Percentiles rank a stretch among this genome's conserved stretches.
Evolutionary conservation across 2,329 filamentous ascomycete species (phyloP).

Genomic region (Ceratocystis colombiana): DNA sequence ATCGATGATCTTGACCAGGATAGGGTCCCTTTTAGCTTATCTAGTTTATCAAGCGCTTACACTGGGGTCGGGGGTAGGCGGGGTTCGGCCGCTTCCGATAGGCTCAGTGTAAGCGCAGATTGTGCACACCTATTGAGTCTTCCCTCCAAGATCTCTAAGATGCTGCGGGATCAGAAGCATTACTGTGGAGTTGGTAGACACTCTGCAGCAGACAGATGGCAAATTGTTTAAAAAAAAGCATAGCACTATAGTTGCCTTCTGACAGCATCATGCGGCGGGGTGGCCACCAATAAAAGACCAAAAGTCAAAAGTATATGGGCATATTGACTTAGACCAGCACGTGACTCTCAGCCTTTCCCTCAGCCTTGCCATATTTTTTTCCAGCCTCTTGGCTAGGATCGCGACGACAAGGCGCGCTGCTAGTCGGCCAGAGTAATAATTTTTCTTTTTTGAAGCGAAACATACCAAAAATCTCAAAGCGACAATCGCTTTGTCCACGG

Average conservation of each 20-base stretch:
- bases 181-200: no score
- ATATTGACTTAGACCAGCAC: constrained; percentile 5
- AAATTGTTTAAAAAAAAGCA: no score
- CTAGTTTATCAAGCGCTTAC: constrained; percentile 1
- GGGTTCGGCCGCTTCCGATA: constrained; percentile 14
- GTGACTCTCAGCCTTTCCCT: constrained; percentile 26
- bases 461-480: background rate
- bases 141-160: no score
- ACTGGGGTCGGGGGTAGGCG: background rate
- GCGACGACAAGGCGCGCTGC: constrained; percentile 10
- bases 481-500: background rate
- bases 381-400: constrained; percentile 22
- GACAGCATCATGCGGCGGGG: no score
- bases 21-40: background rate
- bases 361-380: constrained; percentile 25
- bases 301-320: background rate
- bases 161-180: no score
- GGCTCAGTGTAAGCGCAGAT: background rate
- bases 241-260: no score
- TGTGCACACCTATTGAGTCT: background rate
- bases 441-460: background rate
- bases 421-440: background rate
- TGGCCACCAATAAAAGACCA: background rate
- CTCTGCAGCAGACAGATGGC: no score
- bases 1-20: no score